Base-by-base conservation (phyloP, 345 rosid genomes). In the Citrus unshiu region DNA sequence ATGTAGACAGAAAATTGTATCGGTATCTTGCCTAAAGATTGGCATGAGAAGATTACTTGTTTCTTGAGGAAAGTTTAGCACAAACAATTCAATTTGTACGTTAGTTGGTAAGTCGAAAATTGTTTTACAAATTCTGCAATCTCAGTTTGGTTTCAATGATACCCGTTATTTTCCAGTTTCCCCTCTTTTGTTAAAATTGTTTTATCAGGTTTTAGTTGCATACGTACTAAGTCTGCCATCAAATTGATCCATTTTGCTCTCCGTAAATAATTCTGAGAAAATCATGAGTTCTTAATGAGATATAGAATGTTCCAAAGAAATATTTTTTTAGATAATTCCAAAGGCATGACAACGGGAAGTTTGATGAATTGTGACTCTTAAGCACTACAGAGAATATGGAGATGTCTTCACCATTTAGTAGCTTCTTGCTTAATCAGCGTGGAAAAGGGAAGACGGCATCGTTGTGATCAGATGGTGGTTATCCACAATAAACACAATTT, bases 11-110 rank as follows among this genome's bases (percentile, higher is more conserved):
- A 85, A 94, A 93, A 88, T 77, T 93, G 83, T 96, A 96, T 76
- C 97, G 98, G 40, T 96, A 96, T 73, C 93, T 96, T 77, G 98
- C 99, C 60, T 96, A 80, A 88, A 78, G 78, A 77, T 60, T 27
- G 46, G 72, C 82, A 24, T 65, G 63, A n/a, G 43, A 73, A 74
- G 74, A 19, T 75, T 71, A 7, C 74, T 24, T 65, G 76, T 78
- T 82, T 46, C 83, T 51, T 56, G 27, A n/a, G 61, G 75, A 29
- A 75, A 75, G 73, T 81, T 65, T 73, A 71, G 78, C 68, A 67
- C 58, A 75, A 81, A 39, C 82, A 43, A 25, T 34, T 72, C 81
- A 68, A 77, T 71, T 80, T 84, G 87, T 78, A 78, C 76, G 69
- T 71, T 75, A 64, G 75, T 76, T 75, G 81, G 49, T 72, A 60